Evolutionary conservation across 805 yeast species (phyloP), one percentile per base, ranked within the genome.

Genomic region (Ascoidea asiatica): DNA sequence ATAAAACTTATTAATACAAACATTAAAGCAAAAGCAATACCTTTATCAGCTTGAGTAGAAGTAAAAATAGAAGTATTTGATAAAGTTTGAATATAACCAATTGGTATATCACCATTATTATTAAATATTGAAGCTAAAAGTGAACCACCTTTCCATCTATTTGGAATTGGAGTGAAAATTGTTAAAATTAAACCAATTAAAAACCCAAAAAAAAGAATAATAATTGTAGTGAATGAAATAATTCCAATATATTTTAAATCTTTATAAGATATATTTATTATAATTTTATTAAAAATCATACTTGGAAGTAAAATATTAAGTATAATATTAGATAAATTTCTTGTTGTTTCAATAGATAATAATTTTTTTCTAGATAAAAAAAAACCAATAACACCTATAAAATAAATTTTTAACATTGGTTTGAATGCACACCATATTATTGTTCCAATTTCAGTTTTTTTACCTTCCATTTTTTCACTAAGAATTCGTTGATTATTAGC

Each of bases 31-130:
- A 82, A 85, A 1, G 95, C 92, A 21, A 82, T 81, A 21, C 96
- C 97, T 52, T 73, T 72, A 44, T 75, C 69, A 36, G 85, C 85
- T 49, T 83, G 77, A 4, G 61, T 72, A 15, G 65, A 53, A 0
- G 79, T 65, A 53, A 88, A 79, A 5, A 70, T 64, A 1, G 75
- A 65, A 1, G 87, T 78, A 15, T 74, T 69, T 20, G 82, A 79
- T 55, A 86, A 62, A 2, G 90, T 80, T 54, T 80, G 86, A 36
- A 79, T 59, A 52, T 86, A 87, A 0, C 95, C 95, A 52, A 86
- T 82, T 0, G 95, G 95, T 45, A 86, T 66, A 61, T 86, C 95
- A 15, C 88, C 75, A 39, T 81, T 77, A 55, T 86, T 86, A 39
- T 88, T 88, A 54, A 85, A 75, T 29, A 82, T 65, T 0, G 90